phyloP scores from a whole-genome alignment of 2,329 filamentous ascomycete genomes.

The Nectriaceae sp. region DNA sequence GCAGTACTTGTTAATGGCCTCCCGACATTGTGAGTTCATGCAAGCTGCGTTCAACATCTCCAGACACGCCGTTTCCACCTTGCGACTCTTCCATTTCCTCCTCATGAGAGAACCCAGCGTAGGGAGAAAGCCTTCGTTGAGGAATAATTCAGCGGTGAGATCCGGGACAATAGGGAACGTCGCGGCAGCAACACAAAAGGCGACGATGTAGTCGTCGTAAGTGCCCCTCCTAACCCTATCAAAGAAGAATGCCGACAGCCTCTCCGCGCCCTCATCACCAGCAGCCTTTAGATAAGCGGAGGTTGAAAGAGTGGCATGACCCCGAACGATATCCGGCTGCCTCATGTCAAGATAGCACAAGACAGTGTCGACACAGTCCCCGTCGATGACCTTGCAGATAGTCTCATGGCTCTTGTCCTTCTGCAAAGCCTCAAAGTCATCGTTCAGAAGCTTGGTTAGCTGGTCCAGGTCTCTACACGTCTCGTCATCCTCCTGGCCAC shows the following conservation, averaged over 20 bases:
- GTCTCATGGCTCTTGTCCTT: slow-evolving; percentile 45
- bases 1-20: slow-evolving; percentile 83
- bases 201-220: slow-evolving; percentile 85
- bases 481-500: slow-evolving; percentile 79
- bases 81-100: slow-evolving; percentile 78
- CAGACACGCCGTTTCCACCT: slow-evolving; percentile 82
- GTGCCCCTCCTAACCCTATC: slow-evolving; percentile 71
- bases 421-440: slow-evolving; percentile 51
- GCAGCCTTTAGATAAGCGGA: slow-evolving; percentile 83
- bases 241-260: slow-evolving; percentile 75
- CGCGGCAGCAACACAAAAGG: slow-evolving; percentile 87
- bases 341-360: slow-evolving; percentile 86
- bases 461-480: slow-evolving; percentile 60
- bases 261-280: slow-evolving; percentile 67
- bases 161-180: slow-evolving; percentile 85
- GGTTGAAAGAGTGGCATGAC: slow-evolving; percentile 78
- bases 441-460: slow-evolving; percentile 60
- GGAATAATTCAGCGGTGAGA: slow-evolving; percentile 75
- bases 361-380: slow-evolving; percentile 80
- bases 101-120: slow-evolving; percentile 76
- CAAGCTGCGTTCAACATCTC: slow-evolving; percentile 92
- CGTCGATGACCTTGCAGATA: slow-evolving; percentile 66
- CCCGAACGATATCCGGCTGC: slow-evolving; percentile 70
- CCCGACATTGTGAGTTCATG: slow-evolving; percentile 79
- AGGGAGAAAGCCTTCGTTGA: slow-evolving; percentile 83